Evolutionary conservation across 108 stramenopile genomes (phyloP).

Genomic region (Bacterosira constricta): DNA sequence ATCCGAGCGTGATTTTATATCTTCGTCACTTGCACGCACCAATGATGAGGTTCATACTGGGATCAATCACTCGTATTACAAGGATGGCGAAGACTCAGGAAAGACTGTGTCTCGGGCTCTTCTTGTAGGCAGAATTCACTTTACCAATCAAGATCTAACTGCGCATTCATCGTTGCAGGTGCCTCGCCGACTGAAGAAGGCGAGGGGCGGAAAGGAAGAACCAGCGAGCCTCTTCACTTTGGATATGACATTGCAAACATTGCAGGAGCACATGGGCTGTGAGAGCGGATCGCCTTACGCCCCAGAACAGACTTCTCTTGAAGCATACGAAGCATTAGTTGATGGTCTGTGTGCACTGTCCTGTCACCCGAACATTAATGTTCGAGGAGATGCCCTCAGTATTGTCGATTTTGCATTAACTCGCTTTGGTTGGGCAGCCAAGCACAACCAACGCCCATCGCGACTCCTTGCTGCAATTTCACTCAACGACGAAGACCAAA

Average conservation of each 20-base stretch:
- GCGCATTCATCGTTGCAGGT: conserved; percentile 79
- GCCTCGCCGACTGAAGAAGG: conserved; percentile 64
- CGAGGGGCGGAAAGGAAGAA: conserved; percentile 21
- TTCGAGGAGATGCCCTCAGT: conserved; percentile 74
- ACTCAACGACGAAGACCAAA: conserved; percentile 60
- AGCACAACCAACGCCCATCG: conserved; percentile 49
- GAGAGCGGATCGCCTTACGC: background rate
- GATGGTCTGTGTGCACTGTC: conserved; percentile 83
- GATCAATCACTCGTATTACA: conserved; percentile 51
- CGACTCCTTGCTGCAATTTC: conserved; percentile 68
- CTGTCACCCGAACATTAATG: conserved; percentile 87
- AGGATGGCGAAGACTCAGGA: conserved; percentile 89
- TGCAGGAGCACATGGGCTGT: conserved; percentile 14
- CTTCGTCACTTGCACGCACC: conserved; percentile 47
- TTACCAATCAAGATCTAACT: conserved; percentile 68
- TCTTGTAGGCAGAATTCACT: conserved; percentile 70
- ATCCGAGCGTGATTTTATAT: conserved; percentile 63
- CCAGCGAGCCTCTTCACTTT: conserved; percentile 23
- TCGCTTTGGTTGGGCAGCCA: conserved; percentile 80
- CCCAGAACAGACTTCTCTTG: conserved; percentile 35
- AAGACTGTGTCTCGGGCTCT: conserved; percentile 76
- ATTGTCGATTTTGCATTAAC: conserved; percentile 82
- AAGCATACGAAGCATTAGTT: conserved; percentile 74
- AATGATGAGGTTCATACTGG: conserved; percentile 42
- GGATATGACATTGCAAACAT: conserved; percentile 38